These are phyloP conservation scores for Melampsora americana DNA, from an alignment of 1,284 basidiomycete species.

Conservation along the genomic window DNA sequence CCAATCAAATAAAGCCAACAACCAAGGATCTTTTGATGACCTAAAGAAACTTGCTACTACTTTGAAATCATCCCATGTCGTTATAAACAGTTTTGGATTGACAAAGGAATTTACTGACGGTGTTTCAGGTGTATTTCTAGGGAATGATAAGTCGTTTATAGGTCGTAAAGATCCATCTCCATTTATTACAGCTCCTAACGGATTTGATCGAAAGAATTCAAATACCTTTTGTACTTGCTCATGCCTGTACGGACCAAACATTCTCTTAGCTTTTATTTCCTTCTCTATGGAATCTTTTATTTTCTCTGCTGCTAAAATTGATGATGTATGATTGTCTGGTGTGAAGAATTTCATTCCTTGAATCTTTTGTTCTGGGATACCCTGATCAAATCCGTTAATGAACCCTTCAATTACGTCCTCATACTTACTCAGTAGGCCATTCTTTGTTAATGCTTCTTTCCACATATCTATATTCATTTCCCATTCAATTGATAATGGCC, in stretches of 20 bases:
- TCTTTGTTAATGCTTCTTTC: not conserved
- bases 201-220: constrained; percentile 7
- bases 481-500: not conserved
- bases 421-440: not conserved
- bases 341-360: too few species aligned
- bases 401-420: constrained; percentile 2
- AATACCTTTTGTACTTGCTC: not conserved
- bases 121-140: not conserved
- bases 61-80: constrained; percentile 21
- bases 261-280: too few species aligned
- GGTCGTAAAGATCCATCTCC: constrained; percentile 4
- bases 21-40: not conserved
- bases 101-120: constrained; percentile 13
- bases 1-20: not conserved
- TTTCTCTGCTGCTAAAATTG: too few species aligned
- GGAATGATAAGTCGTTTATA: constrained; percentile 9
- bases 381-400: not conserved
- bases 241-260: constrained; percentile 12
- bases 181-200: too few species aligned
- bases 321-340: too few species aligned
- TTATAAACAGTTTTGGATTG: not conserved
- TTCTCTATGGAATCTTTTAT: too few species aligned
- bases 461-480: constrained; percentile 6
- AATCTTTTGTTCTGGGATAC: not conserved
- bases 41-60: not conserved